A percentile compares a stretch with the other conserved stretches of the same genome.
Conservation (phyloP, 2,329 filamentous ascomycete species). For the Thelonectria discophora region DNA sequence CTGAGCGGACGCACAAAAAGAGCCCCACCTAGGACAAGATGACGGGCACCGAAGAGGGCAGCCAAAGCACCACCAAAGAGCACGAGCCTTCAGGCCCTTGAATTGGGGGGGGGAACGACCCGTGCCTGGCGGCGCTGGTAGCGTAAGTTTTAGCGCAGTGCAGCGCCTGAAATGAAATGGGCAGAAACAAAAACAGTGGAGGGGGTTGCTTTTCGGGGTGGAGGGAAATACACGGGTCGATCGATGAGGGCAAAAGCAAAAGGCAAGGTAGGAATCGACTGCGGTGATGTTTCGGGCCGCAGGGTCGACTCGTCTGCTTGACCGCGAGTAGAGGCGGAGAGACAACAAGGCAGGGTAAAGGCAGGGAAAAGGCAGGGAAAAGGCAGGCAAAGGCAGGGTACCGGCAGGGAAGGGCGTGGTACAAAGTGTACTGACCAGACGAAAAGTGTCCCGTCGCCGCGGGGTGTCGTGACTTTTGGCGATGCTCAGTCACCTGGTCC, state of each 20-base stretch:
- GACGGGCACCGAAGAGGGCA: slow-evolving; percentile 37
- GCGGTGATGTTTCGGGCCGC: slow-evolving; percentile 10
- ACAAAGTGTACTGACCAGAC: slow-evolving; percentile 40
- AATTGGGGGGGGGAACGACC: slow-evolving; percentile 42
- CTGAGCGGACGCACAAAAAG: slow-evolving; percentile 43
- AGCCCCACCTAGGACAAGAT: slow-evolving; percentile 46
- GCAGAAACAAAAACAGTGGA: slow-evolving; percentile 27
- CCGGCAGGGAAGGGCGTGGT: slow-evolving; percentile 37
- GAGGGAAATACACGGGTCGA: slow-evolving; percentile 11
- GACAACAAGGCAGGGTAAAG: slow-evolving; percentile 26
- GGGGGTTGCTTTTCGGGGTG: slow-evolving; percentile 16
- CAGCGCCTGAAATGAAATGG: slow-evolving; percentile 36
- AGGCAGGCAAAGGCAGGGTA: no score
- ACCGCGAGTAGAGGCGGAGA: background rate
- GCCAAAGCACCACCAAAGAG: slow-evolving; percentile 37
- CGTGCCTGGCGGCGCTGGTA: slow-evolving; percentile 44
- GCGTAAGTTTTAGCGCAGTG: slow-evolving; percentile 41
- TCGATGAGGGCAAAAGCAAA: slow-evolving; percentile 21
- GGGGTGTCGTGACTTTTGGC: slow-evolving; percentile 43
- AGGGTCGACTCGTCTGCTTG: background rate
- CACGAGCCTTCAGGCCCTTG: slow-evolving; percentile 42
- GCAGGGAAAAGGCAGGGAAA: slow-evolving; percentile 31
- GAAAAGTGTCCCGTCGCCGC: slow-evolving; percentile 34
- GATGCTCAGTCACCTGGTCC: slow-evolving; percentile 44
- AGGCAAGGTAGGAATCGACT: slow-evolving; percentile 19